phyloP scores from a whole-genome alignment of 2,329 filamentous ascomycete genomes.

The Stylonectria norvegica region DNA sequence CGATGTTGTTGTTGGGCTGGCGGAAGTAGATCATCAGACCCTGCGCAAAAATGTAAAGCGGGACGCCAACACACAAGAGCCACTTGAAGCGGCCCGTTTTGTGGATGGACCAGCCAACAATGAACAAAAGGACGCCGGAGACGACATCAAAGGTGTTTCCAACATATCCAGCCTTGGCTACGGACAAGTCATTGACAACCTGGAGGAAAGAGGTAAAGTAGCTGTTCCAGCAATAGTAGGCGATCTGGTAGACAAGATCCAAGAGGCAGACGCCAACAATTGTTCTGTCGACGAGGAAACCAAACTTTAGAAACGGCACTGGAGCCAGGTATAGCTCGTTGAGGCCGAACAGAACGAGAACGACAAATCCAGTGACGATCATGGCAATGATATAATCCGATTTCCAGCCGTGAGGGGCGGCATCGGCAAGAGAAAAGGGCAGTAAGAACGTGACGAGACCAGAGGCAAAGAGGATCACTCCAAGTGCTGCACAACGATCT shows the following conservation, averaged over 20 bases:
- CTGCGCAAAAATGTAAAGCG: slow-evolving; percentile 50
- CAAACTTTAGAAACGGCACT: slow-evolving; percentile 52
- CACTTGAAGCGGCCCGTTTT: slow-evolving; percentile 46
- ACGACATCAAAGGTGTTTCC: slow-evolving; percentile 43
- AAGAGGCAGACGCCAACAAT: slow-evolving; percentile 42
- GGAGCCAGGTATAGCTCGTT: slow-evolving; percentile 55
- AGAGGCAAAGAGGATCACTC: slow-evolving; percentile 53
- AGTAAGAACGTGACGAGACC: slow-evolving; percentile 54
- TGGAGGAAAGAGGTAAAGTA: slow-evolving; percentile 49
- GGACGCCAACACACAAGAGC: slow-evolving; percentile 38
- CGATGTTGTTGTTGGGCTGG: slow-evolving; percentile 33
- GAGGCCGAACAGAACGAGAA: slow-evolving; percentile 44
- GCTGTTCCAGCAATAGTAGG: slow-evolving; percentile 40
- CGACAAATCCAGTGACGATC: slow-evolving; percentile 45
- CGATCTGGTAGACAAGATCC: slow-evolving; percentile 35
- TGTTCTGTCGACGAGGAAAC: slow-evolving; percentile 45
- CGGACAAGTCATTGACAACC: slow-evolving; percentile 37
- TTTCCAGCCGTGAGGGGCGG: slow-evolving; percentile 34
- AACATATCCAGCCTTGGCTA: slow-evolving; percentile 37
- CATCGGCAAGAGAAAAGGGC: slow-evolving; percentile 41
- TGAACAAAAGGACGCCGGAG: slow-evolving; percentile 43
- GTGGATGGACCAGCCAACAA: slow-evolving; percentile 43
- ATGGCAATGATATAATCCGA: slow-evolving; percentile 40
- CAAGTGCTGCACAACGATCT: slow-evolving; percentile 32
- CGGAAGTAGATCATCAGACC: slow-evolving; percentile 32